Percentiles rank a stretch among this genome's conserved stretches.
Conservation (phyloP, 805 yeast genomes). For the Danielia oregonensis region DNA sequence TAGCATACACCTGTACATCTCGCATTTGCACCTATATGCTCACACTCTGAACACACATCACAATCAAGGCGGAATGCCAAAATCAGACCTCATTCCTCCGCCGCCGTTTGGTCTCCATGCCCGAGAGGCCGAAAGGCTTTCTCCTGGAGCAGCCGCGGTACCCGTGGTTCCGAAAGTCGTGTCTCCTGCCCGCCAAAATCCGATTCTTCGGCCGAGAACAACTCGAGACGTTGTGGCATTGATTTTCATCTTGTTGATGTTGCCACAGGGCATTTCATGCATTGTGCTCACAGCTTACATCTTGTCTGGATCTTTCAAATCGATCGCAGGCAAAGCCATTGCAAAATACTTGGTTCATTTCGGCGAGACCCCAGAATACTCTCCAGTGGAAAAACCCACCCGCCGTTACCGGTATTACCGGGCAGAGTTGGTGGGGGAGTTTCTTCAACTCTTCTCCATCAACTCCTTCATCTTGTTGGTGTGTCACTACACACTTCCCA, state of each 20-base stretch:
- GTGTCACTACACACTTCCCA: slow-evolving; percentile 18
- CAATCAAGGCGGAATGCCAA: slow-evolving; percentile 2
- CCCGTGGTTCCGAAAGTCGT: slow-evolving; percentile 2
- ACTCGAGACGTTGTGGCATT: slow-evolving; percentile 30
- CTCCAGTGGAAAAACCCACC: slow-evolving; percentile 3
- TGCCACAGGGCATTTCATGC: slow-evolving; percentile 27
- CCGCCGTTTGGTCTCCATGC: slow-evolving; percentile 6
- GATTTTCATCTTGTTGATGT: slow-evolving; percentile 23
- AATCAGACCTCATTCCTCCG: slow-evolving; percentile 5
- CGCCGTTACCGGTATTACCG: slow-evolving; percentile 13
- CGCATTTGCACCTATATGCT: too few species aligned
- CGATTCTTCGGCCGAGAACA: slow-evolving; percentile 11
- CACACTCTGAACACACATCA: too few species aligned
- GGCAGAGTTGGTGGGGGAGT: slow-evolving; percentile 15
- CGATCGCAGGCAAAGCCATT: slow-evolving; percentile 25
- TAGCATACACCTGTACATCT: too few species aligned
- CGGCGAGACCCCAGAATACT: background rate
- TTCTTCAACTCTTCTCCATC: slow-evolving; percentile 20
- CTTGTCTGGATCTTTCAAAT: slow-evolving; percentile 27
- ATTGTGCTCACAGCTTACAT: slow-evolving; percentile 21
- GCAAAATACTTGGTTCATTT: slow-evolving; percentile 14
- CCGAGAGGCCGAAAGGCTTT: too few species aligned
- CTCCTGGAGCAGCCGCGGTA: background rate
- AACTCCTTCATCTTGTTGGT: slow-evolving; percentile 22
- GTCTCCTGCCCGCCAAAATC: slow-evolving; percentile 1